phyloP scores from a whole-genome alignment of 2,329 filamentous ascomycete genomes.

The Calonectria leucothoes region DNA sequence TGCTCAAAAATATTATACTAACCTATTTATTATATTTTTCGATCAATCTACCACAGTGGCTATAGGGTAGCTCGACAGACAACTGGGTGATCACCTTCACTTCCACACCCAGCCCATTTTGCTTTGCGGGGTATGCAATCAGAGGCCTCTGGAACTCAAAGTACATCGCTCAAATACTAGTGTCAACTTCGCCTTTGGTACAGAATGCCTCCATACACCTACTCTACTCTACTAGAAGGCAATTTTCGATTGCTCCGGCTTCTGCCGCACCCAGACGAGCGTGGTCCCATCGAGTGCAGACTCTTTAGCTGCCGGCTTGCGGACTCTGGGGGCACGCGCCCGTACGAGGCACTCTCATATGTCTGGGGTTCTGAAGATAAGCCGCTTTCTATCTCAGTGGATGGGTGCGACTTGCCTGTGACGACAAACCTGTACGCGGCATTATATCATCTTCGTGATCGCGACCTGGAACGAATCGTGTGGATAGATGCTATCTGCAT shows the following conservation, averaged over 20 bases:
- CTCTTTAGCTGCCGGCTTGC: not conserved
- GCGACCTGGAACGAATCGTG: not conserved
- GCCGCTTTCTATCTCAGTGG: not conserved
- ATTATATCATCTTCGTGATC: not conserved
- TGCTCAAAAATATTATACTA: no score
- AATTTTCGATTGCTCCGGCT: not conserved
- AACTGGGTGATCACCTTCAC: no score
- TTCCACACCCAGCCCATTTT: no score
- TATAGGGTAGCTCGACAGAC: no score
- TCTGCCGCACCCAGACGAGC: not conserved
- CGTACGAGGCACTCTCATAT: not conserved
- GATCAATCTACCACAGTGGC: no score
- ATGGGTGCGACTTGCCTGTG: not conserved
- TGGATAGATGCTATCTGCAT: not conserved
- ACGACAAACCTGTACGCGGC: not conserved
- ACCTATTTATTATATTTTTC: no score
- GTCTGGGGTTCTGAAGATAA: not conserved
- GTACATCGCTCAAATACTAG: no score
- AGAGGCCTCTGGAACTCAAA: no score
- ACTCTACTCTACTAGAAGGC: not conserved
- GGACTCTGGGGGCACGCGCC: no score
- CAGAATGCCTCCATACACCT: no score
- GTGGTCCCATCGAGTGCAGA: not conserved
- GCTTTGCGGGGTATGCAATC: no score
- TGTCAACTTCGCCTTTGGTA: no score